A percentile compares a stretch with the other conserved stretches of the same genome.
Evolutionary conservation across 2,329 filamentous ascomycete species (phyloP).

Genomic region (Xylariaceae sp.): DNA sequence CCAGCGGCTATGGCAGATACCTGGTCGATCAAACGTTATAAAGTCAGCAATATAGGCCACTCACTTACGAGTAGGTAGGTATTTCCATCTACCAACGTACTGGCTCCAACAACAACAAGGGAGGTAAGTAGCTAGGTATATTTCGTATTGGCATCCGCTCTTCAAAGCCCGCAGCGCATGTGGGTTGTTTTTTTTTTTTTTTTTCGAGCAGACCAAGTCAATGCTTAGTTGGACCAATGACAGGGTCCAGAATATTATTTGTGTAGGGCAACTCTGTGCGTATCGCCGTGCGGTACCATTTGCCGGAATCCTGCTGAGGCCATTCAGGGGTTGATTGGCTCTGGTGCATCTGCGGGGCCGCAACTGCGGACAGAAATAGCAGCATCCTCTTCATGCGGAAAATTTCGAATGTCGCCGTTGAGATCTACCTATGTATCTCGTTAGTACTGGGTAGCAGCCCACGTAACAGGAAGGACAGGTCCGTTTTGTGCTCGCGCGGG

Average conservation of each 20-base stretch:
- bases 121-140: too few species aligned
- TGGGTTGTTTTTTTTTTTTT: background rate
- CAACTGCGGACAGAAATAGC: constrained; percentile 26
- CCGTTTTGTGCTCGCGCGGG: background rate
- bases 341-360: constrained; percentile 16
- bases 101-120: too few species aligned
- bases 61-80: too few species aligned
- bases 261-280: constrained; percentile 10
- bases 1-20: background rate
- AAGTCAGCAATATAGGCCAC: too few species aligned
- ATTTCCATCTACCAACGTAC: too few species aligned
- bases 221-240: constrained; percentile 23
- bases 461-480: background rate
- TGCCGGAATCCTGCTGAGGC: constrained; percentile 16
- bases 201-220: background rate
- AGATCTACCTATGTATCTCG: background rate
- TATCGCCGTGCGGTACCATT: constrained; percentile 18
- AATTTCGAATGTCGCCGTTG: background rate
- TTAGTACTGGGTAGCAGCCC: background rate
- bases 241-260: constrained; percentile 10
- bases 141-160: too few species aligned
- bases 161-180: background rate
- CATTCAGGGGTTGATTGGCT: constrained; percentile 24
- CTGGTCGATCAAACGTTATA: too few species aligned
- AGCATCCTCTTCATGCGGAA: constrained; percentile 16